Evolutionary conservation across 805 yeast species (phyloP).

Genomic region (Myxozyma geophila): DNA sequence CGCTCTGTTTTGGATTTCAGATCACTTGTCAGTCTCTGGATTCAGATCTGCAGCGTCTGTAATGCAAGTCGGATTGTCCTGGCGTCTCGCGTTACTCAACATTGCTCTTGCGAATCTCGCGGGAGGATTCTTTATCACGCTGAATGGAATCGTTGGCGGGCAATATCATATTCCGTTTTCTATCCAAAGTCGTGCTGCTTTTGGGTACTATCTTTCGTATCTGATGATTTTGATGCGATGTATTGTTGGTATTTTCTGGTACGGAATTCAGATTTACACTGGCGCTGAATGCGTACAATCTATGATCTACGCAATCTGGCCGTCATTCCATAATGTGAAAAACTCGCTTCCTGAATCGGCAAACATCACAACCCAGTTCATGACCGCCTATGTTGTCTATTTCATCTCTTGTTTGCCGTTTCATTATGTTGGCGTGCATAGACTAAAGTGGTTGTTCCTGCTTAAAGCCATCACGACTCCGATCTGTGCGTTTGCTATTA

Average conservation of each 20-base stretch:
- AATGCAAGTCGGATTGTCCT: constrained; percentile 51
- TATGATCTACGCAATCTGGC: constrained; percentile 78
- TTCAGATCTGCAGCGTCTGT: constrained; percentile 53
- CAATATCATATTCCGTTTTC: constrained; percentile 58
- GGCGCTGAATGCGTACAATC: constrained; percentile 60
- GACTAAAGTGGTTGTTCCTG: constrained; percentile 81
- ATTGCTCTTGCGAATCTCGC: constrained; percentile 52
- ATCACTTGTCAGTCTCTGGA: constrained; percentile 47
- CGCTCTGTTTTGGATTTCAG: constrained; percentile 41
- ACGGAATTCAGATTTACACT: constrained; percentile 53
- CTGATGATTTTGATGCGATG: constrained; percentile 54
- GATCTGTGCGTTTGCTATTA: constrained; percentile 78
- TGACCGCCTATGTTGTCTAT: constrained; percentile 77
- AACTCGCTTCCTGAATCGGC: constrained; percentile 48
- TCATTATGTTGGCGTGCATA: constrained; percentile 81
- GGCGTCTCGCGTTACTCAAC: constrained; percentile 52
- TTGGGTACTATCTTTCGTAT: constrained; percentile 54
- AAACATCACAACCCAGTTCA: constrained; percentile 52
- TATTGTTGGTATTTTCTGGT: constrained; percentile 64
- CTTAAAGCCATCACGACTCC: constrained; percentile 80
- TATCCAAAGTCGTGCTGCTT: constrained; percentile 50
- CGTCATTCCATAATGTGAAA: constrained; percentile 44
- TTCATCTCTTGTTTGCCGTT: constrained; percentile 83
- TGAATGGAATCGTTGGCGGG: constrained; percentile 55
- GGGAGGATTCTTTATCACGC: constrained; percentile 49